Base-by-base conservation (phyloP, 2,329 filamentous ascomycete genomes). In the Myrmaecium sp. region DNA sequence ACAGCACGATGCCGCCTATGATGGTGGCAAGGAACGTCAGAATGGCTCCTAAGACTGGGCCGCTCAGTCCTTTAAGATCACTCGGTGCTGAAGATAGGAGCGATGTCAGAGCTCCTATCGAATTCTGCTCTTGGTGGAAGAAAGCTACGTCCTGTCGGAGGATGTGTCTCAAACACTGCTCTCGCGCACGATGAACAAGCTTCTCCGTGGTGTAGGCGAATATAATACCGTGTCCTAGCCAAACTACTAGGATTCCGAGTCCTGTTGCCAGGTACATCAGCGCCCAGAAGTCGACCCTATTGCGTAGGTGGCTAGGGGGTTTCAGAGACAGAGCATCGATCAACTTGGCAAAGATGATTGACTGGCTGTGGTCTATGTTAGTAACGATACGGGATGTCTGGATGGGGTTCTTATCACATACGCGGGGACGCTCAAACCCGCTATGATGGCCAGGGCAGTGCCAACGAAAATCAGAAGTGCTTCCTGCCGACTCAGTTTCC, bases 51-150 rank as follows among this genome's bases (percentile, higher is more conserved):
- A 93, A 66, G 0, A 81, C 92, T 10, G 70, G 67, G 25, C 83
- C 84, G 37, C 77, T 84, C 27, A 94, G 69, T 10, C 84, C 81
- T 14, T 81, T 76, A 17, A 93, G 62, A 43, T 89, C 74, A 0
- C 81, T 89, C 0, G 82, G 80, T 51, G 92, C 75, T 0, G 81
- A 91, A 2, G 80, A 84, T 8, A 94, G 59, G 54, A 92, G 89
- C 2, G 34, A 81, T 0, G 82, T 92, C 41, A 94, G 57, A 2
- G 81, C 77, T 36, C 86, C 84, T 4, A 81, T 73, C 5, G 77
- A 81, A 47, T 94, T 91, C 49, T 86, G 76, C 33, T 89, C 79
- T 17, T 60, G 64, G 47, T 94, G 84, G 40, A 92, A 94, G 51
- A 83, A 94, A 16, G 70, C 60, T 23, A 93, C 81, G 34, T 94